These are phyloP conservation scores for Niveomyces coronatus DNA, from an alignment of 2,329 filamentous ascomycete species.

Conservation along the genomic window DNA sequence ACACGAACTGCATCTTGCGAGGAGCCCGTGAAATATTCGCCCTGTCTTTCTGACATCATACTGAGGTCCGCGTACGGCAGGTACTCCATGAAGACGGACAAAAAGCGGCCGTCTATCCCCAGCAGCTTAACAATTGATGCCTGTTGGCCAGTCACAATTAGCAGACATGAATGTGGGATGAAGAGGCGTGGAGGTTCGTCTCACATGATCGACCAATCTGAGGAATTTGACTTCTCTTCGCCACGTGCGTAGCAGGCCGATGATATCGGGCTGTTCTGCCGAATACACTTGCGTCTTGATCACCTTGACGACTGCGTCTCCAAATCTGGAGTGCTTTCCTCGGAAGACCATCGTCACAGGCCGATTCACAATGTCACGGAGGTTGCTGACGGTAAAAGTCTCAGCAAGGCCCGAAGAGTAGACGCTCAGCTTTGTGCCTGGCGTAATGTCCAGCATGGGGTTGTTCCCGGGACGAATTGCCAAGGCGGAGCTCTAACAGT, in stretches of 20 bases:
- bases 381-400: not conserved
- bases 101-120: not conserved
- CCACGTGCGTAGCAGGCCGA: not conserved
- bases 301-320: not conserved
- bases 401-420: no score
- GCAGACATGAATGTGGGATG: no score
- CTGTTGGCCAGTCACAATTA: no score
- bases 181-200: no score
- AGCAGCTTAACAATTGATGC: constrained; percentile 1
- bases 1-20: not conserved
- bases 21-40: not conserved
- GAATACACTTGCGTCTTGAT: not conserved
- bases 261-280: not conserved
- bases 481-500: not conserved
- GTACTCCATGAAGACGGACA: not conserved
- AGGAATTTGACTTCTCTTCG: not conserved
- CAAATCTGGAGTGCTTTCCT: not conserved
- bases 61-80: no score
- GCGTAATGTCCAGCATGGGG: not conserved
- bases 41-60: no score
- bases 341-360: not conserved
- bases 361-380: not conserved
- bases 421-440: not conserved
- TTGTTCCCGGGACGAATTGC: not conserved
- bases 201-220: not conserved